Evolutionary conservation across 2,329 filamentous ascomycete genomes (phyloP).

Genomic region (Venturia asperata): DNA sequence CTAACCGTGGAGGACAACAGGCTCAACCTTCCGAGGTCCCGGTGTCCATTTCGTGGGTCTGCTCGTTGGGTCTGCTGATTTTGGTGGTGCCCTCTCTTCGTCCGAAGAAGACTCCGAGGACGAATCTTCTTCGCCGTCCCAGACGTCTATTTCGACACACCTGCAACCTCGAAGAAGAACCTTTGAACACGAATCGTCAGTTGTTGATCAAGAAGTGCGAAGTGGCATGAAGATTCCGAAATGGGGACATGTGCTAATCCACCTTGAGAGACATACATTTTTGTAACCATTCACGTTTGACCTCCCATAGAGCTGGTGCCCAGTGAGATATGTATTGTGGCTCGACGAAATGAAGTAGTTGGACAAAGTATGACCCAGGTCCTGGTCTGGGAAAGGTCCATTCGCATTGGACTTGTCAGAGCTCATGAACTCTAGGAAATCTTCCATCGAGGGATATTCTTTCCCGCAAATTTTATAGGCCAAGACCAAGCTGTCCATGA

Average conservation of each 20-base stretch:
- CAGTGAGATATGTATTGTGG: conserved; percentile 87
- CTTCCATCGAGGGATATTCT: conserved; percentile 27
- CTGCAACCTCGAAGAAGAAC: conserved; percentile 71
- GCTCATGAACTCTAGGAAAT: conserved; percentile 44
- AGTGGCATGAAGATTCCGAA: not conserved
- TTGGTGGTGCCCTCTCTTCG: conserved; percentile 16
- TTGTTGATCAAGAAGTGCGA: not conserved
- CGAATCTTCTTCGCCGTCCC: conserved; percentile 58
- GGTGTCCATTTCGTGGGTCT: conserved; percentile 9
- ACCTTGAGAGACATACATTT: conserved; percentile 45
- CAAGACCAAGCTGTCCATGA: conserved; percentile 10
- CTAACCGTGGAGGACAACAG: conserved; percentile 69
- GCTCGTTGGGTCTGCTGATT: not conserved
- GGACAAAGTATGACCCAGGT: conserved; percentile 62
- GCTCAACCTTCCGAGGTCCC: conserved; percentile 48
- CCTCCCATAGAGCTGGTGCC: conserved; percentile 74
- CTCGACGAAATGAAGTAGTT: conserved; percentile 94
- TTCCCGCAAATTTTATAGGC: conserved; percentile 1
- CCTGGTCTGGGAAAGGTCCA: conserved; percentile 41
- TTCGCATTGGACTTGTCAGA: conserved; percentile 39
- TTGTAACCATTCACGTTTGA: conserved; percentile 73
- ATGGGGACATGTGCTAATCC: not conserved
- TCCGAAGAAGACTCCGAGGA: conserved; percentile 19
- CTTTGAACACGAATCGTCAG: conserved; percentile 32
- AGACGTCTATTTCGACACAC: conserved; percentile 92